phyloP scores from a whole-genome alignment of 192 early-diverging fungal species.

The Umbelopsis sp. region DNA sequence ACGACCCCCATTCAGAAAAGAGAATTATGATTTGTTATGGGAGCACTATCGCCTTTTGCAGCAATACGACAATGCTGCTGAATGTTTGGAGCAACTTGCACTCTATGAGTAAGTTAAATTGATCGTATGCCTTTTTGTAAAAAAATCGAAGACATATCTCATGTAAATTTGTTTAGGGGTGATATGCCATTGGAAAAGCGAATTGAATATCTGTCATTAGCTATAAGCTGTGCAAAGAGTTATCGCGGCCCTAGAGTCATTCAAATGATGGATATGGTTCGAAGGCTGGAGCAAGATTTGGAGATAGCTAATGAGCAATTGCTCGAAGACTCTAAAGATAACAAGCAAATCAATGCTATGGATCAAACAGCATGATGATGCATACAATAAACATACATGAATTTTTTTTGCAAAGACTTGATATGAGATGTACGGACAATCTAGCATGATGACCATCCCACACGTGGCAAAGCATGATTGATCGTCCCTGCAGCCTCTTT shows the following conservation, averaged over 20 bases:
- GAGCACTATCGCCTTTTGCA: conserved; percentile 24
- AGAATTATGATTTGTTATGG: conserved; percentile 26
- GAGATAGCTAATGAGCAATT: conserved; percentile 66
- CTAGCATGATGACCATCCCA: too few species aligned
- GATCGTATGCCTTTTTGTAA: too few species aligned
- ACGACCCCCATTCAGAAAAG: conserved; percentile 5
- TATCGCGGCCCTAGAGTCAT: conserved; percentile 47
- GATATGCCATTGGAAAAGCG: conserved; percentile 48
- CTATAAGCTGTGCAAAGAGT: conserved; percentile 68
- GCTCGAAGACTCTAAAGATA: background rate
- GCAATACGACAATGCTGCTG: conserved; percentile 38
- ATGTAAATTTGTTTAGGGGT: conserved; percentile 37
- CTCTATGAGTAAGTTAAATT: conserved; percentile 33
- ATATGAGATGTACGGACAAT: too few species aligned
- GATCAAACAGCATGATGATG: background rate
- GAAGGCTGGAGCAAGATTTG: conserved; percentile 56
- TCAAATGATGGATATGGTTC: conserved; percentile 51
- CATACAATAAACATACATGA: background rate
- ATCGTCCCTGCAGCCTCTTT: too few species aligned
- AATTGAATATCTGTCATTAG: conserved; percentile 65
- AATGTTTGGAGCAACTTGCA: conserved; percentile 10
- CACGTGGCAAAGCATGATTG: too few species aligned
- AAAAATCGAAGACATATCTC: conserved; percentile 31
- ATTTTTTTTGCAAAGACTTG: too few species aligned
- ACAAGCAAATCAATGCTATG: background rate